These are phyloP conservation scores for Daldinia grandis DNA, from an alignment of 495 filamentous ascomycete species.

Conservation along the genomic window DNA sequence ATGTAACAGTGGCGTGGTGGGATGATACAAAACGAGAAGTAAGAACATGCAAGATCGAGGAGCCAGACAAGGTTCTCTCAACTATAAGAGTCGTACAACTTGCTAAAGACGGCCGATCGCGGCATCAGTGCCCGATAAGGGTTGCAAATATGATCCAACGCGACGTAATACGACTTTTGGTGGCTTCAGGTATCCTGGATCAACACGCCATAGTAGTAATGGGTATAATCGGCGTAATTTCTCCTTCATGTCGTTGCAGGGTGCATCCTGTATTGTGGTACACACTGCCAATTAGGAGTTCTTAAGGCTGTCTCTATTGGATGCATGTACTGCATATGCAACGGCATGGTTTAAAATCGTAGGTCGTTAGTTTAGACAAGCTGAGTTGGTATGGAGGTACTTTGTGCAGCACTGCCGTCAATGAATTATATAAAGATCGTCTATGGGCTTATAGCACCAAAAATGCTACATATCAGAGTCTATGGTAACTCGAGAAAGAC, in stretches of 20 bases:
- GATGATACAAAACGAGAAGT: conserved; percentile 8
- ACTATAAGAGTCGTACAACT: conserved; percentile 5
- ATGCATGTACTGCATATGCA: not conserved
- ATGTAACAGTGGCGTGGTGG: conserved; percentile 26
- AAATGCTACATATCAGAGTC: not conserved
- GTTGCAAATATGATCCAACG: conserved; percentile 8
- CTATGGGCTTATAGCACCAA: not conserved
- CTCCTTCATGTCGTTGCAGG: not conserved
- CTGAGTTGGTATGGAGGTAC: too few species aligned
- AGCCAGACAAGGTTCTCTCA: conserved; percentile 1
- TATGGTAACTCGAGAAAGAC: not conserved
- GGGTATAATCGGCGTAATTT: not conserved
- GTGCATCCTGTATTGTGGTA: not conserved
- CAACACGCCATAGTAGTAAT: not conserved
- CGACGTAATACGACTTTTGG: conserved; percentile 22
- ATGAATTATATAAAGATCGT: not conserved
- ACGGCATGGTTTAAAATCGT: not conserved
- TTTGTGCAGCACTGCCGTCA: not conserved
- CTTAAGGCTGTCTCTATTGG: not conserved
- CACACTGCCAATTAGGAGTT: not conserved
- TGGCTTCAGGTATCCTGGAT: conserved; percentile 4
- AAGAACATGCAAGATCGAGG: not conserved
- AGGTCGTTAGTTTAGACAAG: not conserved
- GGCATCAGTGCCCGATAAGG: conserved; percentile 1
- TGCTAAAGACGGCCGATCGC: conserved; percentile 6